Percentiles rank a stretch among this genome's conserved stretches.
phyloP scores from a whole-genome alignment of 768 basidiomycete species.

The Lactifluus volemus region DNA sequence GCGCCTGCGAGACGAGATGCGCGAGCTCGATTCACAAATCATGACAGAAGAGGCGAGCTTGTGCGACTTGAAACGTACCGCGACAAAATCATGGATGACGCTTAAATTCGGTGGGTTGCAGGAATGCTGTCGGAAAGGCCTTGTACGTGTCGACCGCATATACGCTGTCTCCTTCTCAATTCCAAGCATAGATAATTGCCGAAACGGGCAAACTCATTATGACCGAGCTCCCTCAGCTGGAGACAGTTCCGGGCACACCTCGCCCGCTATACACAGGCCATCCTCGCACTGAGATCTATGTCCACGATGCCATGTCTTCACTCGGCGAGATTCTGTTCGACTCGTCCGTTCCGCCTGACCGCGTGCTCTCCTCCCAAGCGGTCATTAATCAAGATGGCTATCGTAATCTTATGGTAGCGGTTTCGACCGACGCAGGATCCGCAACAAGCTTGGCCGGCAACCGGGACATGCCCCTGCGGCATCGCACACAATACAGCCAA shows the following conservation, averaged over 20 bases:
- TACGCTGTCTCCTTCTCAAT: neutral
- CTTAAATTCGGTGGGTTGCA: conserved; percentile 82
- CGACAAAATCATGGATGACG: conserved; percentile 61
- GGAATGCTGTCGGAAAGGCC: conserved; percentile 79
- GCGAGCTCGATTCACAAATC: conserved; percentile 72
- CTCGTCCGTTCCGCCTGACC: conserved; percentile 27
- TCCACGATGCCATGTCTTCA: conserved; percentile 53
- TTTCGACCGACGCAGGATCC: neutral
- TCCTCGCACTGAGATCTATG: conserved; percentile 47
- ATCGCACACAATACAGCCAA: neutral
- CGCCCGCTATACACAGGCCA: conserved; percentile 66
- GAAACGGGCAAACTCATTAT: conserved; percentile 48
- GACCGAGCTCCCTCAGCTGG: conserved; percentile 64
- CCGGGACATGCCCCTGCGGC: neutral
- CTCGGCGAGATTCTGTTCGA: conserved; percentile 46
- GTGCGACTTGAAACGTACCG: conserved; percentile 74
- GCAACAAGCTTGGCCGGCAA: neutral
- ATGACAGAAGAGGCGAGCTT: conserved; percentile 71
- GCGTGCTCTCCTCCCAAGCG: conserved; percentile 1
- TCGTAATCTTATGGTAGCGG: neutral
- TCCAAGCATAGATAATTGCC: conserved; percentile 36
- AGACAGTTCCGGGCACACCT: conserved; percentile 70
- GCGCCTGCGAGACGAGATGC: conserved; percentile 66
- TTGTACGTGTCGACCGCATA: conserved; percentile 26
- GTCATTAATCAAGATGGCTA: neutral